Percentiles rank a stretch among this genome's conserved stretches.
Evolutionary conservation across 1,284 basidiomycete species (phyloP).

Genomic region (Termitomyces sp.): DNA sequence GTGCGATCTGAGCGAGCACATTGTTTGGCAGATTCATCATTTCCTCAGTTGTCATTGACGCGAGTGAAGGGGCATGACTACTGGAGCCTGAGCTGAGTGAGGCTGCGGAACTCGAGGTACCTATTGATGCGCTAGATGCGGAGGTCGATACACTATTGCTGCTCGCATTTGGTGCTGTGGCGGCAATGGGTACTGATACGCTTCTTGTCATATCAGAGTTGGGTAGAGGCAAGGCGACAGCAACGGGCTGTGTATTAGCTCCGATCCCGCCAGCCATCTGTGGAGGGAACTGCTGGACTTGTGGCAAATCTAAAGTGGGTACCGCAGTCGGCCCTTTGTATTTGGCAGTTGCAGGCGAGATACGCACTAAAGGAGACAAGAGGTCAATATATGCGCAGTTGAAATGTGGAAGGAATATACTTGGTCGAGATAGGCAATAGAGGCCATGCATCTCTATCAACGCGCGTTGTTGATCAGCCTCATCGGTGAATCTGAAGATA

Average conservation of each 20-base stretch:
- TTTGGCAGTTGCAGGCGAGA: constrained; percentile 85
- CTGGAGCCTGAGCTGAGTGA: constrained; percentile 54
- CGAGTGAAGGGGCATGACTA: constrained; percentile 40
- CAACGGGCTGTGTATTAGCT: constrained; percentile 32
- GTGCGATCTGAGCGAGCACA: constrained; percentile 41
- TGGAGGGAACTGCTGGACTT: constrained; percentile 44
- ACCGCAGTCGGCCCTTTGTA: constrained; percentile 59
- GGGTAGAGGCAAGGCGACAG: constrained; percentile 45
- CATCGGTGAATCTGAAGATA: constrained; percentile 69
- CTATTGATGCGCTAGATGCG: constrained; percentile 52
- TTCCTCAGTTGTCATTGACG: constrained; percentile 47
- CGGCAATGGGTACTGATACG: constrained; percentile 63
- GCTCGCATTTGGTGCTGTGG: constrained; percentile 35
- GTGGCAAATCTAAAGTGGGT: constrained; percentile 42
- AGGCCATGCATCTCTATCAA: constrained; percentile 87
- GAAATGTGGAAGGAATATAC: constrained; percentile 39
- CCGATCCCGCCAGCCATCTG: constrained; percentile 26
- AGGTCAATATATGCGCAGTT: constrained; percentile 25
- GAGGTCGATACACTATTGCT: constrained; percentile 42
- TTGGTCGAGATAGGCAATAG: constrained; percentile 79
- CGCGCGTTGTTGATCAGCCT: constrained; percentile 82
- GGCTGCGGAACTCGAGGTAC: constrained; percentile 48
- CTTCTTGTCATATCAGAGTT: constrained; percentile 47
- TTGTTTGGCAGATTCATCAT: constrained; percentile 39
- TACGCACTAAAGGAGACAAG: constrained; percentile 58